phyloP scores from a whole-genome alignment of 176 grass and related monocot species.

The Musa schizocarpa region DNA sequence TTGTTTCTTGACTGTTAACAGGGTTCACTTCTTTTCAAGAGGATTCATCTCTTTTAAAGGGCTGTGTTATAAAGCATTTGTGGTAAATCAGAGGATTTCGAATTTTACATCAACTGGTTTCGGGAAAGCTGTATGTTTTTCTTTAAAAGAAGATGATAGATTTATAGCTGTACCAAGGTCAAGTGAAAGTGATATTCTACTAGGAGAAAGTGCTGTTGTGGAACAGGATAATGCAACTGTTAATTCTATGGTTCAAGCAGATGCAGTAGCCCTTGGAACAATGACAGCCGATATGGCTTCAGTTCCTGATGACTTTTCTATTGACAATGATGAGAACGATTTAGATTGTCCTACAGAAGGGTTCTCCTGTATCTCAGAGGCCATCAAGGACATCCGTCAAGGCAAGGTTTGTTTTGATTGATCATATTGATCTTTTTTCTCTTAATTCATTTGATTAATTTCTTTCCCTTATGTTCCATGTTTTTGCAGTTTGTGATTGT shows the following conservation, averaged over 20 bases:
- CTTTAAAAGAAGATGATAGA: conserved; percentile 1
- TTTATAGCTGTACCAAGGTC: background rate
- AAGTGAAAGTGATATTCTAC: conserved; percentile 9
- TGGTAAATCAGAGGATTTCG: background rate
- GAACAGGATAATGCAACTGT: conserved; percentile 42
- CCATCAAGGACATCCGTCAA: conserved; percentile 74
- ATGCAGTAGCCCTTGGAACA: conserved; percentile 37
- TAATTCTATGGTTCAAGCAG: conserved; percentile 16
- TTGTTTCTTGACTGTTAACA: background rate
- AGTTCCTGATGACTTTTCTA: conserved; percentile 24
- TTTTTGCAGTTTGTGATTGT: conserved; percentile 71
- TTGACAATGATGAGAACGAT: conserved; percentile 43
- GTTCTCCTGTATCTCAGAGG: conserved; percentile 65
- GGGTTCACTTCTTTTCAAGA: background rate
- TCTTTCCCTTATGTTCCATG: conserved; percentile 1
- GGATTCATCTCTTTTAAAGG: background rate
- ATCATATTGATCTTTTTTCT: conserved; percentile 21
- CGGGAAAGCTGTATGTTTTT: background rate
- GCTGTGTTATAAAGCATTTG: background rate
- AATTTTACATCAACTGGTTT: conserved; percentile 3
- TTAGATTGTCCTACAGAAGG: conserved; percentile 70
- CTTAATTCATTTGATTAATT: background rate
- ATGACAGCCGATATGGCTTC: conserved; percentile 27
- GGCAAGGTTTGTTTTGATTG: conserved; percentile 44
- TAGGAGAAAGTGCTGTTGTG: conserved; percentile 35